Evolutionary conservation across 164 flowering plant genomes (phyloP).

Genomic region (Akebia trifoliata): DNA sequence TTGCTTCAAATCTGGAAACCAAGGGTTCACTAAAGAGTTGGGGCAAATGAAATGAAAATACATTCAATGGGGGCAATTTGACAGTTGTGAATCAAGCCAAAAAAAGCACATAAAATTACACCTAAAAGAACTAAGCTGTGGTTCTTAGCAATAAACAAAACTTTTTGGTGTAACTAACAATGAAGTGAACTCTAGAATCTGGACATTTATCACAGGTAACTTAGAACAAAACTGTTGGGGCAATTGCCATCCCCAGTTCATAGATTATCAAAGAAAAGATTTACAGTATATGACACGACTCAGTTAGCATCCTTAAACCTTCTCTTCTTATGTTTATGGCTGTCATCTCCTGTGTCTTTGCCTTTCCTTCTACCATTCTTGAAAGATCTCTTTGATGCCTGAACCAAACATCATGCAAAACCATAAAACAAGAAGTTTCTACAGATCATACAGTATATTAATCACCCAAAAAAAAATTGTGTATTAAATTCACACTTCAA

Average conservation of each 20-base stretch:
- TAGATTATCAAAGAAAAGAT: background rate
- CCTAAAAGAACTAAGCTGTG: no score
- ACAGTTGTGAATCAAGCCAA: no score
- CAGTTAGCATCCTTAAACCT: slow-evolving; percentile 16
- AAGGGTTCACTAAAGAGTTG: no score
- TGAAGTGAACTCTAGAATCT: slow-evolving; percentile 42
- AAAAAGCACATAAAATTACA: no score
- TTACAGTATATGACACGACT: slow-evolving; percentile 1
- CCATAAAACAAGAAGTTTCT: background rate
- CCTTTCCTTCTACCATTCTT: slow-evolving; percentile 38
- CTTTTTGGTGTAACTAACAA: no score
- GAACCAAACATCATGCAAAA: slow-evolving; percentile 11
- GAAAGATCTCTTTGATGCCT: slow-evolving; percentile 40
- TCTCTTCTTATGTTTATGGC: slow-evolving; percentile 29
- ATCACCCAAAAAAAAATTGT: background rate
- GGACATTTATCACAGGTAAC: background rate
- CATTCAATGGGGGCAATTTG: no score
- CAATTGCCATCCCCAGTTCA: slow-evolving; percentile 8
- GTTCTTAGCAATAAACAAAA: no score
- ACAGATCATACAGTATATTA: background rate
- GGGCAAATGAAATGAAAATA: no score
- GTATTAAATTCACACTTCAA: background rate
- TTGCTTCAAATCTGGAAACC: no score
- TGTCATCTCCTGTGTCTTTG: slow-evolving; percentile 20
- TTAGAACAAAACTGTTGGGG: slow-evolving; percentile 23